Conservation (phyloP, 257 asterid genomes). For the Mitragyna speciosa region DNA sequence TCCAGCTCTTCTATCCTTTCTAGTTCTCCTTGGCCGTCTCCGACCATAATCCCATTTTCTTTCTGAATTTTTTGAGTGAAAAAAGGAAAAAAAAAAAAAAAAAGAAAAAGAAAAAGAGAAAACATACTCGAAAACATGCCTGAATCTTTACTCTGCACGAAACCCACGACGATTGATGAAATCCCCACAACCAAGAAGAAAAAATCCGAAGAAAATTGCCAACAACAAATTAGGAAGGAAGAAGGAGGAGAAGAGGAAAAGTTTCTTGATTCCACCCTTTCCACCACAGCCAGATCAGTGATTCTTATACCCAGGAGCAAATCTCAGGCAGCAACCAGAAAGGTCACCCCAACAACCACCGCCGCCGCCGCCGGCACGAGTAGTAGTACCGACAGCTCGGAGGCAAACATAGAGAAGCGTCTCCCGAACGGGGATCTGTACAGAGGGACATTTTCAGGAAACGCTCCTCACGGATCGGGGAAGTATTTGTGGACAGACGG, state of each 20-base stretch:
- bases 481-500: constrained; percentile 93
- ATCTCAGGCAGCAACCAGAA: constrained; percentile 70
- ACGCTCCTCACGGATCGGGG: constrained; percentile 89
- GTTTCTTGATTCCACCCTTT: constrained; percentile 33
- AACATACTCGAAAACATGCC: constrained; percentile 39
- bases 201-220: constrained; percentile 20
- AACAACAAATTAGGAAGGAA: constrained; percentile 9
- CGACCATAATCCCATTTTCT: constrained; percentile 6
- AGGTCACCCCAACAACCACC: constrained; percentile 65
- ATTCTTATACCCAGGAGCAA: constrained; percentile 64
- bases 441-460: constrained; percentile 70
- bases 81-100: too few species aligned
- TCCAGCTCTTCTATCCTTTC: constrained; percentile 11
- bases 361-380: constrained; percentile 3
- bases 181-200: constrained; percentile 23
- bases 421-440: constrained; percentile 95
- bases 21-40: not conserved
- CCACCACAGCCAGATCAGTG: constrained; percentile 67
- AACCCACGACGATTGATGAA: constrained; percentile 17
- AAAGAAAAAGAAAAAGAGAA: not conserved
- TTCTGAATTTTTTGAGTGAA: not conserved
- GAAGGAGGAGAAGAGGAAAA: constrained; percentile 33
- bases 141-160: constrained; percentile 34
- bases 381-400: not conserved
- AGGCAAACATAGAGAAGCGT: constrained; percentile 49